Evolutionary conservation across 2,329 filamentous ascomycete species (phyloP).

Genomic region (Raffaelea albimanens): DNA sequence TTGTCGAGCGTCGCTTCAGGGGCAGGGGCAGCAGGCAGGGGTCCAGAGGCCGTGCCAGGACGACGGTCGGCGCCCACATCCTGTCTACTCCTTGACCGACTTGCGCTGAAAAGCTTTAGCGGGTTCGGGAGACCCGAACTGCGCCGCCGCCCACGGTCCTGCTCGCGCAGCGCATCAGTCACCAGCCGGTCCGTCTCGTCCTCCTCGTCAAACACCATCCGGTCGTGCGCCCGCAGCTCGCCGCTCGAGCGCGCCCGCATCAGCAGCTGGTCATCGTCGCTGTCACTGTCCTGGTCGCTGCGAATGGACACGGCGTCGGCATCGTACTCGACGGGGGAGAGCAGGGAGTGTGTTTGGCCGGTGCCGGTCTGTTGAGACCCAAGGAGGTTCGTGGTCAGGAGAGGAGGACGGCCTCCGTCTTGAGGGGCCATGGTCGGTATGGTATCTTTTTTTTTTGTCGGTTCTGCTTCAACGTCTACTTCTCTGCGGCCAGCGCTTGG

Average conservation of each 20-base stretch:
- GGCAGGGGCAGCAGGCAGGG: background rate
- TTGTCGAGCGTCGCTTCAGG: background rate
- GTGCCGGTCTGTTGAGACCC: too few species aligned
- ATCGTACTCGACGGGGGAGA: slow-evolving; percentile 57
- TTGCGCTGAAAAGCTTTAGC: slow-evolving; percentile 20
- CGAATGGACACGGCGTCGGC: slow-evolving; percentile 60
- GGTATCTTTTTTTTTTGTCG: too few species aligned
- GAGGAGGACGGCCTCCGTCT: too few species aligned
- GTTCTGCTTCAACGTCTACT: too few species aligned
- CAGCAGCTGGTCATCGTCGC: slow-evolving; percentile 63
- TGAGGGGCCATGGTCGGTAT: too few species aligned
- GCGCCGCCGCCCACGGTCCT: slow-evolving; percentile 39
- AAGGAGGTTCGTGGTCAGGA: too few species aligned
- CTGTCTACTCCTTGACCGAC: too few species aligned
- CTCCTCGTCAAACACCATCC: slow-evolving; percentile 64
- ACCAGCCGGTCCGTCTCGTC: slow-evolving; percentile 59
- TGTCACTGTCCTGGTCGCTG: slow-evolving; percentile 66
- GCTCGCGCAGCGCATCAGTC: slow-evolving; percentile 39
- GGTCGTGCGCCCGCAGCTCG: slow-evolving; percentile 61
- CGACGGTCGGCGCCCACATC: slow-evolving; percentile 21
- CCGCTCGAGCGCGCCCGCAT: slow-evolving; percentile 56
- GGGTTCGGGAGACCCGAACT: slow-evolving; percentile 39
- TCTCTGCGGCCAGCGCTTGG: too few species aligned
- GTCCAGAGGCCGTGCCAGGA: slow-evolving; percentile 9
- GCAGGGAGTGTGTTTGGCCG: slow-evolving; percentile 43